phyloP scores from a whole-genome alignment of 2,329 filamentous ascomycete genomes.

The Colletotrichum godetiae region DNA sequence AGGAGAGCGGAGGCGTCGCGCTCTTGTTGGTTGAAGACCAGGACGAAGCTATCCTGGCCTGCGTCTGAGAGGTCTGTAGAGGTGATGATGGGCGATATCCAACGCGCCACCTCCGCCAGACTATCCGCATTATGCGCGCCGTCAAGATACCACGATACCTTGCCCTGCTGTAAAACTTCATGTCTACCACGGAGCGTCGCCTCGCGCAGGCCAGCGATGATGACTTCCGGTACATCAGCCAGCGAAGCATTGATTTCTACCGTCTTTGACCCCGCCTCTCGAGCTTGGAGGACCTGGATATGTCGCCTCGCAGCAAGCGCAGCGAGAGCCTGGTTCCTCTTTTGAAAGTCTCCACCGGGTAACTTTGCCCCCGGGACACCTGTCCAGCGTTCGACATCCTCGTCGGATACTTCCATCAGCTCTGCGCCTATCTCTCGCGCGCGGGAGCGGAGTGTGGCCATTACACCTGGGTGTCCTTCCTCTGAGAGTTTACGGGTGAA shows the following conservation, averaged over 20 bases:
- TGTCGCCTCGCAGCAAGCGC: slow-evolving; percentile 54
- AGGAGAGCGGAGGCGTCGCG: slow-evolving; percentile 67
- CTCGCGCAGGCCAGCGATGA: slow-evolving; percentile 78
- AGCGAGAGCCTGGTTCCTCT: slow-evolving; percentile 66
- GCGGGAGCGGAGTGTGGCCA: slow-evolving; percentile 59
- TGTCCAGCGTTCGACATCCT: slow-evolving; percentile 8
- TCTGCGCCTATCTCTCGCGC: slow-evolving; percentile 64
- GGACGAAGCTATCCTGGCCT: slow-evolving; percentile 44
- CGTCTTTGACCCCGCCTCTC: slow-evolving; percentile 52
- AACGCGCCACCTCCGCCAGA: slow-evolving; percentile 81
- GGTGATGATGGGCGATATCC: slow-evolving; percentile 71
- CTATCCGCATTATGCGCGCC: slow-evolving; percentile 95
- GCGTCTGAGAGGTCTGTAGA: slow-evolving; percentile 49
- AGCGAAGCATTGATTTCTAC: not conserved
- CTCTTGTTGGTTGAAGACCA: slow-evolving; percentile 92
- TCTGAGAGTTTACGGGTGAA: slow-evolving; percentile 42
- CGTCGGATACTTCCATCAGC: slow-evolving; percentile 47
- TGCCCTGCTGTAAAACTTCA: slow-evolving; percentile 65
- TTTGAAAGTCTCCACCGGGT: slow-evolving; percentile 67
- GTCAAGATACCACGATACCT: slow-evolving; percentile 86
- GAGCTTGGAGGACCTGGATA: slow-evolving; percentile 46
- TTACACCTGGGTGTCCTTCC: slow-evolving; percentile 47
- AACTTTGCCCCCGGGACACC: slow-evolving; percentile 55
- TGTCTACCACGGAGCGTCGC: slow-evolving; percentile 86
- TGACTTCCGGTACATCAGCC: slow-evolving; percentile 65